Conservation (phyloP, 805 yeast species). For the Kuraishia molischiana region DNA sequence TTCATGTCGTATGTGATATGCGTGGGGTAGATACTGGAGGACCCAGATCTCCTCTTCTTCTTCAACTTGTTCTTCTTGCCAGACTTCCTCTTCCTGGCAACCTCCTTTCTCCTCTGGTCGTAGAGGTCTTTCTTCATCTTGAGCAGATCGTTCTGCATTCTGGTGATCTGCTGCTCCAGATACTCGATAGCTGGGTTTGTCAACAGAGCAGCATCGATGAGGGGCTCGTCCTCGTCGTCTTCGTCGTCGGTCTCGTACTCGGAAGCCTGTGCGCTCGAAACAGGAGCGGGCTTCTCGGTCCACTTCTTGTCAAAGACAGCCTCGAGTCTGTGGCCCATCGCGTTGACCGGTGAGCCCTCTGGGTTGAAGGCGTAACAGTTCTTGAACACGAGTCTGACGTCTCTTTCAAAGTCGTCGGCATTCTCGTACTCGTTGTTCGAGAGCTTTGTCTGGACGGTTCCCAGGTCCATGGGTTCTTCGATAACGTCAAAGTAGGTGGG, state of each 20-base stretch:
- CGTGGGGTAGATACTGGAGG: conserved; percentile 16
- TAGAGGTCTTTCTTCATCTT: conserved; percentile 73
- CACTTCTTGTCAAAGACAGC: conserved; percentile 79
- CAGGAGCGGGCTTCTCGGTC: conserved; percentile 74
- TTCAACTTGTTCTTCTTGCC: conserved; percentile 19
- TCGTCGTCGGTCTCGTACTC: conserved; percentile 32
- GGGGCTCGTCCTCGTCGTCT: conserved; percentile 47
- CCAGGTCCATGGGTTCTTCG: conserved; percentile 91
- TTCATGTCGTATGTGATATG: conserved; percentile 91
- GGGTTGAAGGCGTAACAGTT: conserved; percentile 94
- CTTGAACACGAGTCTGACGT: conserved; percentile 71
- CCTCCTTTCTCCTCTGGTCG: conserved; percentile 56
- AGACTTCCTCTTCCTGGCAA: conserved; percentile 36
- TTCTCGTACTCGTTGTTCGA: conserved; percentile 82
- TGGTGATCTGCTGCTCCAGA: conserved; percentile 74
- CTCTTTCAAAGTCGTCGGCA: conserved; percentile 80
- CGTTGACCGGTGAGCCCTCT: conserved; percentile 91
- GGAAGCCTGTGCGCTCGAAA: conserved; percentile 41
- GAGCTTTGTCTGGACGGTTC: conserved; percentile 72
- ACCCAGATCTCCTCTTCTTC: conserved; percentile 6
- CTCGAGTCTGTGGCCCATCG: conserved; percentile 91
- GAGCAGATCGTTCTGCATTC: conserved; percentile 80
- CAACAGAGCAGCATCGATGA: conserved; percentile 47
- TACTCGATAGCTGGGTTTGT: conserved; percentile 87
- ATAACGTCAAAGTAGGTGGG: conserved; percentile 84